Conservation (phyloP, 371 early-diverging fungal genomes). For the Circinella umbellata region DNA sequence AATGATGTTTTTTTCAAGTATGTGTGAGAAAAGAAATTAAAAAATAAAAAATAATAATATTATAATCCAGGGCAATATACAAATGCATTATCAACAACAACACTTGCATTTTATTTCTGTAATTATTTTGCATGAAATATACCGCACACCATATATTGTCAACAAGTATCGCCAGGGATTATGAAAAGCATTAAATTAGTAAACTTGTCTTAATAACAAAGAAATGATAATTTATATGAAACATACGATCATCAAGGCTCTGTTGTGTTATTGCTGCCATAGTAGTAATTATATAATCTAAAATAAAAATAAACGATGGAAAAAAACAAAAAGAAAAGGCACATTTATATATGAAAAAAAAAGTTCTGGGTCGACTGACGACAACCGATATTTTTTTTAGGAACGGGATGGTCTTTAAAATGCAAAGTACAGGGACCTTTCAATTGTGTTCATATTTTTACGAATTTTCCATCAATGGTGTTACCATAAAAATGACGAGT, state of each 20-base stretch:
- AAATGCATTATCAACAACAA: background rate
- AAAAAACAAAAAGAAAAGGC: background rate
- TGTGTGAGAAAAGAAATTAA: background rate
- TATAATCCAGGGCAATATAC: background rate
- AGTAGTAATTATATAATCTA: background rate
- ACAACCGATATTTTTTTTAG: background rate
- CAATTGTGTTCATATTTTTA: background rate
- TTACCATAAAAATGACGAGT: background rate
- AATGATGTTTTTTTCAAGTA: background rate
- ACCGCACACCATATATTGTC: no score
- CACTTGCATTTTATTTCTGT: conserved; percentile 1
- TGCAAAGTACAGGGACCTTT: background rate
- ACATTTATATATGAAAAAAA: no score
- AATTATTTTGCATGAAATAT: background rate
- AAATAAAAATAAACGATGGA: background rate
- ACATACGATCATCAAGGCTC: conserved; percentile 1
- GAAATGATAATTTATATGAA: background rate
- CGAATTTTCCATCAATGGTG: conserved; percentile 1
- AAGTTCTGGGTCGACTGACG: no score
- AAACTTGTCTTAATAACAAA: background rate
- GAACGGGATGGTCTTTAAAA: background rate
- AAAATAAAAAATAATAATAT: no score
- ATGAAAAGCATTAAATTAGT: background rate
- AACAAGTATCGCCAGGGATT: background rate
- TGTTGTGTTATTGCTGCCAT: background rate